These are phyloP conservation scores for Williopsis jadinii DNA, from an alignment of 1,139 yeast species.

Conservation along the genomic window DNA sequence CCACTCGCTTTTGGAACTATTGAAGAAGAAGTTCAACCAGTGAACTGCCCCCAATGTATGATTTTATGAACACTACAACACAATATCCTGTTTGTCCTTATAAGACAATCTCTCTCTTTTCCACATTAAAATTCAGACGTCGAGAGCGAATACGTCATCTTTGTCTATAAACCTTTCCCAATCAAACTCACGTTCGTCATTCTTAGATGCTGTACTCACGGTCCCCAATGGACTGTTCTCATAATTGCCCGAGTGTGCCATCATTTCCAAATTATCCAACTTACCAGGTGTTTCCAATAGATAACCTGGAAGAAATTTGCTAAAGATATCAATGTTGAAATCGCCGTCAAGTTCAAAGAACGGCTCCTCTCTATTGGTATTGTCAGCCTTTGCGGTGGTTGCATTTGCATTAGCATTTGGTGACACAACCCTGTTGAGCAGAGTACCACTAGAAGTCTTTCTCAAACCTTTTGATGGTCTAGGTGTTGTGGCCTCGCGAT, in stretches of 20 bases:
- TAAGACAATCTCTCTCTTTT: too few species aligned
- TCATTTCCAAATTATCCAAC: too few species aligned
- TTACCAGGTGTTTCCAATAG: conserved; percentile 38
- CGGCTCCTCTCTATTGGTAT: background rate
- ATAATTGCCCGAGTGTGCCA: too few species aligned
- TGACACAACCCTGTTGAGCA: conserved; percentile 3
- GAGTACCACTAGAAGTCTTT: background rate
- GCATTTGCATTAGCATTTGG: conserved; percentile 3
- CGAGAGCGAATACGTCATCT: conserved; percentile 6
- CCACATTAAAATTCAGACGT: background rate
- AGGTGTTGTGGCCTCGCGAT: background rate
- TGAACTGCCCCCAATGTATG: too few species aligned
- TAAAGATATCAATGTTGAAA: conserved; percentile 77
- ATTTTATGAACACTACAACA: too few species aligned
- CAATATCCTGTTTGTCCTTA: too few species aligned
- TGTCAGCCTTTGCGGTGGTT: conserved; percentile 2
- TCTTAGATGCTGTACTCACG: background rate
- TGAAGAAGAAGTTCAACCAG: conserved; percentile 25
- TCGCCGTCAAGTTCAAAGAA: conserved; percentile 37
- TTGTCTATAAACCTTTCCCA: conserved; percentile 13
- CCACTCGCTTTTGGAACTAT: conserved; percentile 47
- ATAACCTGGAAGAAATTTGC: conserved; percentile 68
- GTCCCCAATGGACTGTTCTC: background rate
- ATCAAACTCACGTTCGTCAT: conserved; percentile 9
- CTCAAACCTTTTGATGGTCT: background rate